Evolutionary conservation across 2,329 filamentous ascomycete species (phyloP), one percentile per base, ranked within the genome.

Genomic region (Cercospora berteroae): DNA sequence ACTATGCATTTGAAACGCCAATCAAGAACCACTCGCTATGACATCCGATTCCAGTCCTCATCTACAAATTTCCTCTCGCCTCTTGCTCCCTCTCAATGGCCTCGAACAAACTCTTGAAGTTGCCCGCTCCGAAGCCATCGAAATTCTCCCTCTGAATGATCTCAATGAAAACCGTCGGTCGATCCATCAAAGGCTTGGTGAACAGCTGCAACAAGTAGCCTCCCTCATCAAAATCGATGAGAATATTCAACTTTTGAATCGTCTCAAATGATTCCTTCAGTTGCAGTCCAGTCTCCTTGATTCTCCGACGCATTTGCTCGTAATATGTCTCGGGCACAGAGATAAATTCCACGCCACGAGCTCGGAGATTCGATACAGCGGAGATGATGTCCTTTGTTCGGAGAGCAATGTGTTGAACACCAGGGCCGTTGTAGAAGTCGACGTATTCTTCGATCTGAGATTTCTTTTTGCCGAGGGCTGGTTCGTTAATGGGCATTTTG

Each of bases 401-500:
- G 18, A 97, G 87, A 12, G 94, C 94, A 72, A 97, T 95, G 81
- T 97, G 94, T 83, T 97, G 94, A 0, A 97, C 93, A 57, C 94
- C 94, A 0, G 94, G 84, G 0, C 94, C 94, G 60, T 90, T 88
- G 83, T 97, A 96, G 84, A 95, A 97, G 78, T 92, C 85, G 72
- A 97, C 89, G 66, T 83, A 84, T 66, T 97, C 94, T 80, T 97
- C 94, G 74, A 98, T 97, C 82, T 98, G 94, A 10, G 89, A 92
- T 80, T 93, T 92, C 81, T 92, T 94, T 83, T 95, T 95, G 67
- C 94, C 94, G 1, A 87, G 83, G 0, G 94, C 94, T 1, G 94
- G 94, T 82, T 97, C 94, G 83, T 97, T 97, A 86, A 98, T 96
- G 75, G 94, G 94, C 93, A 97, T 97, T 83, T 97, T 97, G 80